Evolutionary conservation across 768 basidiomycete genomes (phyloP), one percentile per base, ranked within the genome.

Genomic region (Lentinula boryana): DNA sequence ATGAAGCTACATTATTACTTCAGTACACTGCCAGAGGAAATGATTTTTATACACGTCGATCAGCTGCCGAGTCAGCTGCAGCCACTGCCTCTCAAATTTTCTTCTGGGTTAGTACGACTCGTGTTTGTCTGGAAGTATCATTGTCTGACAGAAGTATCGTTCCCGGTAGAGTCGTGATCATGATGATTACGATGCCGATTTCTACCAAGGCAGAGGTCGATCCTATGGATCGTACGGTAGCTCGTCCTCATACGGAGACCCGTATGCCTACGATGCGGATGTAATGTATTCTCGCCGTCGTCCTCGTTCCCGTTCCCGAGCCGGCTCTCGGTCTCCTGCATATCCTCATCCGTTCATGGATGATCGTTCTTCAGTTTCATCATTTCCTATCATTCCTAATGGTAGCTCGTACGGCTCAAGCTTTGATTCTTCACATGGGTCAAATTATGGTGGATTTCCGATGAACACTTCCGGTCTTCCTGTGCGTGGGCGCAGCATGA

Each of bases 31-130:
- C 75, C 9, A 78, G 81, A 18, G 68, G 72, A 0, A 62, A 71
- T 44, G 79, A 86, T 65, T 70, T 72, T 9, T 80, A 80, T 62
- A 75, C 80, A 1, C 77, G 82, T 23, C 72, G 75, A 40, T 75
- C 75, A 51, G 82, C 85, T 12, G 80, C 82, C 32, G 88, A 89
- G 66, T 75, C 86, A 0, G 88, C 89, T 1, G 87, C 87, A 16
- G 80, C 84, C 44, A 88, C 88, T 0, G 87, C 85, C 1, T 81
- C 82, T 13, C 74, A 78, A 31, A 80, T 88, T 36, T 87, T 86
- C 59, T 78, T 77, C 62, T 75, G 80, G 70, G 84, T 84, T 38
- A 55, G 75, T 66, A 6, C 48, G 49, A 43, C 23, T 61, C n/a
- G 21, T 48, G 36, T 49, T 55, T 40, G 10, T 27, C 40, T 46